Conservation (phyloP, 441 rosid genomes). For the Adansonia madagascariensis region DNA sequence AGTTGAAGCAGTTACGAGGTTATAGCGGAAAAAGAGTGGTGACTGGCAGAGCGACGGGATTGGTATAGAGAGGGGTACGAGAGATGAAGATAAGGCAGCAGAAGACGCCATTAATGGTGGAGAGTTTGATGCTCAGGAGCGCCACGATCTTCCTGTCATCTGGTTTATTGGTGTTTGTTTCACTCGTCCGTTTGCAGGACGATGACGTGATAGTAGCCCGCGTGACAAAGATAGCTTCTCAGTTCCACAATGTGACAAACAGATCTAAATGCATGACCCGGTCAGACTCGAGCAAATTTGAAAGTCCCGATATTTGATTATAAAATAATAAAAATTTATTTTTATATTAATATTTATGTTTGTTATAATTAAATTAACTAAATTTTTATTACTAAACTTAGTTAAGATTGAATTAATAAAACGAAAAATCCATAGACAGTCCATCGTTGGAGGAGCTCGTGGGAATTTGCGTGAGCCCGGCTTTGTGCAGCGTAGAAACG, state of each 20-base stretch:
- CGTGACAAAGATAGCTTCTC: not conserved
- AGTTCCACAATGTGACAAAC: not conserved
- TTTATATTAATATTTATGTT: too few species aligned
- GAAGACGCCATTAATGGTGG: conserved; percentile 32
- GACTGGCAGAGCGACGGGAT: conserved; percentile 14
- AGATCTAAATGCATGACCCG: too few species aligned
- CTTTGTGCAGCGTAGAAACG: too few species aligned
- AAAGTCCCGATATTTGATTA: too few species aligned
- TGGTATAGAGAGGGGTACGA: not conserved
- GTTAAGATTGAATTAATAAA: too few species aligned
- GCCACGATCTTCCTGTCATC: not conserved
- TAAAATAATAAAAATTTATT: too few species aligned
- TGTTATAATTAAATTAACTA: too few species aligned
- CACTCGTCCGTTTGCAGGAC: not conserved
- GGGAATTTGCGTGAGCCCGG: too few species aligned
- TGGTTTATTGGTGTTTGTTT: not conserved
- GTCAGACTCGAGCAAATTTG: too few species aligned
- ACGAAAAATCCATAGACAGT: too few species aligned
- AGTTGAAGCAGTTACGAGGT: conserved; percentile 2
- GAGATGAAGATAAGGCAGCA: conserved; percentile 9
- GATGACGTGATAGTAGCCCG: not conserved
- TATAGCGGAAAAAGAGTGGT: conserved; percentile 22
- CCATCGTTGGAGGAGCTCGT: too few species aligned
- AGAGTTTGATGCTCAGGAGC: not conserved
- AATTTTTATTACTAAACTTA: too few species aligned